Conservation (phyloP, 495 filamentous ascomycete genomes). For the Penicillium flavigenum region DNA sequence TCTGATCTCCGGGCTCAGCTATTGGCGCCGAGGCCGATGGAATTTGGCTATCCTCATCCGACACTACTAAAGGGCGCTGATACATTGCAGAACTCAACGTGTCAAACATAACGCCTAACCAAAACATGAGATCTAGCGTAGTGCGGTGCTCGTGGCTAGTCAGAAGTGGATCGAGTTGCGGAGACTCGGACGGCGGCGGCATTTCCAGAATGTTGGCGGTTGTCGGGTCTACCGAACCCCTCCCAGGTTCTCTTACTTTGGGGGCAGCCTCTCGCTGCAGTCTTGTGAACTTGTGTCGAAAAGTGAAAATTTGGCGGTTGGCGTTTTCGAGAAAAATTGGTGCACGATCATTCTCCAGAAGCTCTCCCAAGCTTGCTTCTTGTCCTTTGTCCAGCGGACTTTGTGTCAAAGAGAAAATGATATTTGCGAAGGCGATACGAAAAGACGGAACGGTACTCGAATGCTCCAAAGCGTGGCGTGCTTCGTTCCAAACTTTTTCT, state of each 20-base stretch:
- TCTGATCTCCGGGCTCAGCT: not conserved
- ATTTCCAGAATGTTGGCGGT: not conserved
- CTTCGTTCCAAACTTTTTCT: conserved; percentile 46
- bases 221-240: conserved; percentile 9
- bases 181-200: not conserved
- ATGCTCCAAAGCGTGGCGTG: conserved; percentile 37
- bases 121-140: conserved; percentile 46
- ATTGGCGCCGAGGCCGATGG: conserved; percentile 5
- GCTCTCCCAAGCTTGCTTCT: conserved; percentile 21
- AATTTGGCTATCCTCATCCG: conserved; percentile 46
- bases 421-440: conserved; percentile 44
- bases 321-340: conserved; percentile 42
- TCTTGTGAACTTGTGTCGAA: conserved; percentile 31
- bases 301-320: conserved; percentile 33
- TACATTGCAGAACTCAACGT: conserved; percentile 49
- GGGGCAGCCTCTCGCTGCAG: conserved; percentile 16
- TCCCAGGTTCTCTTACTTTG: not conserved
- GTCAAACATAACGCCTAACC: conserved; percentile 54
- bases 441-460: conserved; percentile 43
- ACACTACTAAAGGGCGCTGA: conserved; percentile 43
- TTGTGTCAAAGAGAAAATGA: conserved; percentile 49
- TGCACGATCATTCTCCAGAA: conserved; percentile 39
- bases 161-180: conserved; percentile 13
- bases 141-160: conserved; percentile 32
- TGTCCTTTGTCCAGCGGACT: conserved; percentile 29